phyloP scores from a whole-genome alignment of 2,329 filamentous ascomycete species.

The Colletotrichum salicis region DNA sequence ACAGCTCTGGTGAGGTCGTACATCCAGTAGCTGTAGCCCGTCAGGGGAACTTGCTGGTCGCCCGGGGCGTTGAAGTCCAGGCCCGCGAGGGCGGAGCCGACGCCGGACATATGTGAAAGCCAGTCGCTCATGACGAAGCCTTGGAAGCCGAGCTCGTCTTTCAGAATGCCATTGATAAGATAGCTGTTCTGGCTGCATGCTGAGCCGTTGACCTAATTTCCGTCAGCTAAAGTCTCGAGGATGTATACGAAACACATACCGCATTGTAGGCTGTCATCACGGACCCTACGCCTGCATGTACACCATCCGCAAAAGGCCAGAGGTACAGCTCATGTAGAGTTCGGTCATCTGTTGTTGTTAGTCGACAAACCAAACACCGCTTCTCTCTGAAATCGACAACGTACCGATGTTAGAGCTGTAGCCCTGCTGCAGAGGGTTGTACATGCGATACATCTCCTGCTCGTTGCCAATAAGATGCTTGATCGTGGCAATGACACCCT shows the following conservation, averaged over 20 bases:
- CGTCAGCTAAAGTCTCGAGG: background rate
- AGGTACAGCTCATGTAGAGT: conserved; percentile 80
- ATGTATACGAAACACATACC: conserved; percentile 40
- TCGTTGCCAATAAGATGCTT: conserved; percentile 68
- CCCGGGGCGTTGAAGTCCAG: conserved; percentile 78
- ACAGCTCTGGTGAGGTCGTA: conserved; percentile 85
- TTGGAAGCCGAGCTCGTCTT: conserved; percentile 88
- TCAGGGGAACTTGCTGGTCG: conserved; percentile 51
- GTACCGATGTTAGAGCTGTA: conserved; percentile 81
- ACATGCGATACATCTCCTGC: conserved; percentile 73
- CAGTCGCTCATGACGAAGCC: conserved; percentile 89
- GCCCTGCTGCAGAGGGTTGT: conserved; percentile 60
- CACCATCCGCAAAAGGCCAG: conserved; percentile 86
- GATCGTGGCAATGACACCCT: conserved; percentile 66
- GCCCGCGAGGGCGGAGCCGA: conserved; percentile 82
- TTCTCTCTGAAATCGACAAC: conserved; percentile 6
- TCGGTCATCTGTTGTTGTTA: conserved; percentile 65
- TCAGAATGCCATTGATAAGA: conserved; percentile 82
- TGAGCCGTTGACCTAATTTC: conserved; percentile 70
- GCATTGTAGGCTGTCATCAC: conserved; percentile 89
- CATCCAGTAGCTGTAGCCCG: conserved; percentile 72
- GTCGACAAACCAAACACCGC: conserved; percentile 25
- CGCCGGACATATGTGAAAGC: conserved; percentile 85
- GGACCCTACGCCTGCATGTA: conserved; percentile 84
- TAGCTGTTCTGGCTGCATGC: conserved; percentile 75